Percentiles rank a stretch among this genome's conserved stretches.
phyloP scores from a whole-genome alignment of 2,329 filamentous ascomycete species.

The Diaporthe amygdali region DNA sequence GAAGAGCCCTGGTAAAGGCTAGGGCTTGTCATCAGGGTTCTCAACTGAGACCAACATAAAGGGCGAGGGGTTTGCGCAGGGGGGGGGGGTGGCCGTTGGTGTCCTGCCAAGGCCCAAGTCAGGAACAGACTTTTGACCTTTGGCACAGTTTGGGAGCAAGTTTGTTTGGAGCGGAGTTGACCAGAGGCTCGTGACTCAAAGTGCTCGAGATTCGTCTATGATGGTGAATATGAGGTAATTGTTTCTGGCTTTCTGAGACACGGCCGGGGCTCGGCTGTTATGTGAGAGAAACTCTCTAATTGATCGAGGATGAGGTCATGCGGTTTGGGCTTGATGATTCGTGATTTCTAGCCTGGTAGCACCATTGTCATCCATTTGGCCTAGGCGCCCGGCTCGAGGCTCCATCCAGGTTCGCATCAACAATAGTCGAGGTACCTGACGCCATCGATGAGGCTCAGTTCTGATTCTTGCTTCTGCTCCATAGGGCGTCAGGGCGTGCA shows the following conservation, averaged over 20 bases:
- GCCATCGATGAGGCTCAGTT: constrained; percentile 12
- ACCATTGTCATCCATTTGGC: constrained; percentile 8
- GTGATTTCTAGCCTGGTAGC: constrained; percentile 18
- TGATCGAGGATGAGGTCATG: not conserved
- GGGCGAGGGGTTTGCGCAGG: not conserved
- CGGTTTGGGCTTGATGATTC: constrained; percentile 9
- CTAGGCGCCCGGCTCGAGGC: constrained; percentile 5
- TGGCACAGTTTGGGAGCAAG: not conserved
- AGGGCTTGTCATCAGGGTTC: constrained; percentile 5
- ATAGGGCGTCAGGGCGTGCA: constrained; percentile 1
- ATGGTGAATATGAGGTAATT: constrained; percentile 25
- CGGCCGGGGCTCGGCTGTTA: constrained; percentile 7
- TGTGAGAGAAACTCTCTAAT: constrained; percentile 19
- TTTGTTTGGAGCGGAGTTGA: not conserved
- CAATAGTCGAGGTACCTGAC: constrained; percentile 7
- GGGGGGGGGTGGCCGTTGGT: not conserved
- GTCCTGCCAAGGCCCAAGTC: constrained; percentile 5
- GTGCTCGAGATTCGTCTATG: constrained; percentile 13
- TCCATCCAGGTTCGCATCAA: constrained; percentile 10
- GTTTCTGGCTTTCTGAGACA: not conserved
- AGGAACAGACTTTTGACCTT: constrained; percentile 15
- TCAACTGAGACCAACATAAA: not conserved
- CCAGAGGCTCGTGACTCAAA: not conserved
- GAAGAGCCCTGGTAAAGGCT: not conserved
- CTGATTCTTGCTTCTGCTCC: constrained; percentile 9